Evolutionary conservation across 352 stramenopile species (phyloP), one percentile per base, ranked within the genome.

Genomic region (Globisporangium nodosum): DNA sequence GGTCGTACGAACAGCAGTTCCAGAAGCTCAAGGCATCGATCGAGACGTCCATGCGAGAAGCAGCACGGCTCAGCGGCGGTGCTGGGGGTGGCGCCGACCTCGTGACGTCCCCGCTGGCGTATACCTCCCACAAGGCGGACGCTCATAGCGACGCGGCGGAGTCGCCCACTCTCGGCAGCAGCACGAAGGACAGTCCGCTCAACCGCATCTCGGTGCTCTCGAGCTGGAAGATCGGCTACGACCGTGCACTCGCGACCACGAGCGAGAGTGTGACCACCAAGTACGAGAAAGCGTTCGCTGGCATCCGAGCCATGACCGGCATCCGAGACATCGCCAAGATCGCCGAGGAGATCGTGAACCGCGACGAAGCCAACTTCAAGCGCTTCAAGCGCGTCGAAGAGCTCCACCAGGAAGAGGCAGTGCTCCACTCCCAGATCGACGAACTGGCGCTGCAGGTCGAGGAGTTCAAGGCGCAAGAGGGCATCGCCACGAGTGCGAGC

Each of bases 361-460:
- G 81, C 16, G 82, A 92, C 55, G 82, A 87, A 51, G 76, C 78
- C 45, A 92, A 92, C 52, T 92, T 92, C 50, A 84, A 90, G 64
- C 81, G 77, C 24, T 92, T 92, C 60, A 85, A 87, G 60, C 78
- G 75, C 37, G 80, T 88, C 12, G 82, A 92, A 49, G 76, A 80
- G 46, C 55, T 92, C 8, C 75, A 85, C 46, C 69, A 71, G 8
- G 82, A 92, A 45, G 73, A 88, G 50, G 74, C 74, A 0, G 57
- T 64, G 12, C 51, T 90, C 11, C 76, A 81, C 40, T 61, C 60
- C 0, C 72, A 90, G 57, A 61, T 85, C 7, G 78, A 84, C 16
- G 53, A 65, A 35, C 74, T 88, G 40, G 71, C 66, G 0, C 31
- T 63, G 3, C 68, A 74, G n/a, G 76, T 88, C 18, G 77, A 90